Evolutionary conservation across 2,329 filamentous ascomycete species (phyloP).

Genomic region (Sporothrix schenckii): DNA sequence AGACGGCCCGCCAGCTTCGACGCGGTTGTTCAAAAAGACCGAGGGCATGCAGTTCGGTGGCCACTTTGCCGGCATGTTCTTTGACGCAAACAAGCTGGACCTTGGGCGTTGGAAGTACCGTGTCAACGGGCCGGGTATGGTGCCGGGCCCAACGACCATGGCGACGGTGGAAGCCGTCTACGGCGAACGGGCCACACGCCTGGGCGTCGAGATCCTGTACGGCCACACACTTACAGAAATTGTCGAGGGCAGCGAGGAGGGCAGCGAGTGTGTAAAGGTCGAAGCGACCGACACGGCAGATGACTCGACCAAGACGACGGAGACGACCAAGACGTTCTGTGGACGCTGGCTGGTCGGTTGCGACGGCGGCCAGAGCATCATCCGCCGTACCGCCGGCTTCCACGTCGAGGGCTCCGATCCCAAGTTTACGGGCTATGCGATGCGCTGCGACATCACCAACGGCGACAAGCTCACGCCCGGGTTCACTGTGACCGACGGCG

Average conservation of each 20-base stretch:
- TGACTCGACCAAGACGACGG: background rate
- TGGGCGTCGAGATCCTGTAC: slow-evolving; percentile 41
- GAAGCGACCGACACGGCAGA: slow-evolving; percentile 26
- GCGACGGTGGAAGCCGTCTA: slow-evolving; percentile 38
- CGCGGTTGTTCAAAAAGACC: slow-evolving; percentile 33
- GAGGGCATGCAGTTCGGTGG: slow-evolving; percentile 42
- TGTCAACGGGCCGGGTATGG: slow-evolving; percentile 40
- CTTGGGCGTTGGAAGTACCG: slow-evolving; percentile 41
- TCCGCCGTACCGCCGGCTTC: slow-evolving; percentile 47
- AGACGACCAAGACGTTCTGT: slow-evolving; percentile 35
- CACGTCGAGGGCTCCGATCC: slow-evolving; percentile 45
- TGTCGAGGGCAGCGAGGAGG: slow-evolving; percentile 38
- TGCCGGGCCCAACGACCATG: slow-evolving; percentile 36
- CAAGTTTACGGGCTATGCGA: slow-evolving; percentile 44
- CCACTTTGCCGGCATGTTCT: slow-evolving; percentile 42
- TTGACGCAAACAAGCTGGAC: slow-evolving; percentile 41
- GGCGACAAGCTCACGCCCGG: slow-evolving; percentile 48
- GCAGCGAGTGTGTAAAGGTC: slow-evolving; percentile 37
- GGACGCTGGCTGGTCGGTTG: slow-evolving; percentile 49
- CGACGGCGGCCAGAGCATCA: slow-evolving; percentile 47
- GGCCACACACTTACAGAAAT: slow-evolving; percentile 33
- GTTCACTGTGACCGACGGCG: slow-evolving; percentile 50
- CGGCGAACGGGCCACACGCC: slow-evolving; percentile 37
- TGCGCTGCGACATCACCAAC: slow-evolving; percentile 43
- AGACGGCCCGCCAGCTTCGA: slow-evolving; percentile 4